phyloP scores from a whole-genome alignment of 2,329 filamentous ascomycete species.

The Clathrospora elynae region DNA sequence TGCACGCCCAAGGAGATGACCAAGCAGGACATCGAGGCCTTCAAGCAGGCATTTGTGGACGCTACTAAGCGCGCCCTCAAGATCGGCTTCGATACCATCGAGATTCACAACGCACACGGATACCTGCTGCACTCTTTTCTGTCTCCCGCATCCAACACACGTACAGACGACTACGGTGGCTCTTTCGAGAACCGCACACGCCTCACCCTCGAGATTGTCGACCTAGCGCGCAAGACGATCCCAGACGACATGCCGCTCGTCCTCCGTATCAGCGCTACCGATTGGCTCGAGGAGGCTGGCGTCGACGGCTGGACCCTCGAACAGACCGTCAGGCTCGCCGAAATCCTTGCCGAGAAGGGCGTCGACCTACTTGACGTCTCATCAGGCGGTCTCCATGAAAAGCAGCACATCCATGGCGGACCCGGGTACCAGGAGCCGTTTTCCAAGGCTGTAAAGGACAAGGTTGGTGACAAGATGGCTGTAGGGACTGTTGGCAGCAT shows the following conservation, averaged over 20 bases:
- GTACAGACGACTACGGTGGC: slow-evolving; percentile 71
- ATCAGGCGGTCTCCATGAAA: slow-evolving; percentile 70
- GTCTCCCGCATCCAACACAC: slow-evolving; percentile 70
- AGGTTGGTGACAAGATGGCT: slow-evolving; percentile 71
- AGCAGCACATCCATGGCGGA: slow-evolving; percentile 64
- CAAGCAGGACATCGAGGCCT: slow-evolving; percentile 66
- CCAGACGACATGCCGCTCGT: slow-evolving; percentile 73
- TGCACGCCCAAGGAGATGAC: slow-evolving; percentile 71
- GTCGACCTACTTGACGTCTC: slow-evolving; percentile 85
- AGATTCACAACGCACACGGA: slow-evolving; percentile 80
- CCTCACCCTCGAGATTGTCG: slow-evolving; percentile 69
- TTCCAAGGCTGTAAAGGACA: slow-evolving; percentile 72
- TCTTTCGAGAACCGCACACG: slow-evolving; percentile 73
- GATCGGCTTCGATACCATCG: slow-evolving; percentile 77
- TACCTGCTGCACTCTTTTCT: slow-evolving; percentile 76
- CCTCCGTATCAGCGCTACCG: slow-evolving; percentile 73
- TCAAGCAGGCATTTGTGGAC: slow-evolving; percentile 67
- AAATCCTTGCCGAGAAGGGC: slow-evolving; percentile 70
- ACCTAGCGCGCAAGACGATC: slow-evolving; percentile 65
- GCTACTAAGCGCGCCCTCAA: slow-evolving; percentile 60
- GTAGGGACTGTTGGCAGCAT: slow-evolving; percentile 79
- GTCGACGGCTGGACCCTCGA: slow-evolving; percentile 69
- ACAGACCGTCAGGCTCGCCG: slow-evolving; percentile 67
- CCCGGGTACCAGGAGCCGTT: slow-evolving; percentile 77
- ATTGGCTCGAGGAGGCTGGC: slow-evolving; percentile 71